Evolutionary conservation across 768 basidiomycete species (phyloP), one percentile per base, ranked within the genome.

Genomic region (Russula sp.): DNA sequence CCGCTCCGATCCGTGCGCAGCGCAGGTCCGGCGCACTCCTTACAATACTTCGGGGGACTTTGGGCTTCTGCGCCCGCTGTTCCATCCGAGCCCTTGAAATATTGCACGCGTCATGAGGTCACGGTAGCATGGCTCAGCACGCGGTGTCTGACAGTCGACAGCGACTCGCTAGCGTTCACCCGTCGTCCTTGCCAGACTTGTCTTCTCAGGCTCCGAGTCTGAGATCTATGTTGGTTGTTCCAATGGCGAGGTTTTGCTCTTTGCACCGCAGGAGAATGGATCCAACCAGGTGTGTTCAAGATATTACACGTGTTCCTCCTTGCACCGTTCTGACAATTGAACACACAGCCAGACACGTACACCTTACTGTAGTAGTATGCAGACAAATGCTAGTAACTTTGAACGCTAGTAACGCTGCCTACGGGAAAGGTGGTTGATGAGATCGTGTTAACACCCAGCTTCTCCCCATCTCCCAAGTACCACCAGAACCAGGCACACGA

Each of bases 191-290:
- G 46, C 57, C 64, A 51, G 56, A 22, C 57, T 58, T 62, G 59
- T 13, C 22, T 36, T 40, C 44, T 20, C 58, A 92, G 91, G 87
- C 36, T 86, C n/a, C n/a, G n/a, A n/a, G n/a, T n/a, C 86, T 48
- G 94, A 97, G 71, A 83, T 96, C 28, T 95, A 94, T 68, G 82
- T 92, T 14, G 94, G 93, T 14, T 89, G 89, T 65, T 84, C 86
- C 24, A 92, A 94, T 64, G 93, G 94, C 24, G 85, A 92, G 68
- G 79, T 97, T 9, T 76, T 94, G 40, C 87, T 93, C 49, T 95
- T 89, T 72, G 81, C 87, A 1, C 78, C 91, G 24, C 87, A 88
- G 69, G 80, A 79, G 3, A 84, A 83, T 68, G 78, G 78, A 75
- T 68, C 77, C 79, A 69, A 84, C 84, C 65, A 62, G 79, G 72